Evolutionary conservation across 805 yeast species (phyloP), one percentile per base, ranked within the genome.

Genomic region (Wickerhamiella kazuoi): DNA sequence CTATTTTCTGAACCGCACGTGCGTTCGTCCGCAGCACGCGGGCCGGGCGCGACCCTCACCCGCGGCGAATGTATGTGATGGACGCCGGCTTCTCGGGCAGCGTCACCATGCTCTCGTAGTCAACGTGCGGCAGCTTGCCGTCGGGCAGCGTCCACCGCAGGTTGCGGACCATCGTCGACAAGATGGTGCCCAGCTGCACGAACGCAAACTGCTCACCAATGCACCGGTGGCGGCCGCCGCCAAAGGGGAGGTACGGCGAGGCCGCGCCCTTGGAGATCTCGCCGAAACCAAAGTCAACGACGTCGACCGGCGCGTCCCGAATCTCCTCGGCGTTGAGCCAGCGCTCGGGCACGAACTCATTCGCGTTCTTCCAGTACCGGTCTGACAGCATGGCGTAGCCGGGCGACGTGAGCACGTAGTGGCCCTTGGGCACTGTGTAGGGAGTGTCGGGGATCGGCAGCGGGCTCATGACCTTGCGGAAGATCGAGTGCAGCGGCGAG

Each of bases 221-320:
- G 65, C 98, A 90, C 66, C 98, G 79, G 61, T 90, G 98, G 70
- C 98, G 80, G 50, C 98, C 98, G 61, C 97, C 98, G 51, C 98
- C 98, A 54, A 90, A 90, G 41, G 98, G 98, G 57, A 90, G 72
- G 63, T 83, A 90, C 43, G 97, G 94, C 33, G 95, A 82, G 23
- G 81, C 67, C 39, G 87, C 97, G 63, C 97, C 98, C 64, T 90
- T 90, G 35, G 94, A 76, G 46, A 90, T 81, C 44, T 82, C 80
- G 57, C 96, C 96, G 52, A 87, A 87, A n/a, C 97, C 97, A 57
- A 86, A 87, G 61, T 87, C 97, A 34, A 84, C 77, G 39, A 70
- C 61, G 35, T 44, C 57, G 30, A 41, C 45, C n/a, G 50, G 52
- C 36, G 49, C 50, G 38, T 52, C 47, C 38, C 45, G 37, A 28